A percentile compares a stretch with the other conserved stretches of the same genome.
These are phyloP conservation scores for Dendrobium officinale DNA, from an alignment of 106 monocot species.

Conservation along the genomic window DNA sequence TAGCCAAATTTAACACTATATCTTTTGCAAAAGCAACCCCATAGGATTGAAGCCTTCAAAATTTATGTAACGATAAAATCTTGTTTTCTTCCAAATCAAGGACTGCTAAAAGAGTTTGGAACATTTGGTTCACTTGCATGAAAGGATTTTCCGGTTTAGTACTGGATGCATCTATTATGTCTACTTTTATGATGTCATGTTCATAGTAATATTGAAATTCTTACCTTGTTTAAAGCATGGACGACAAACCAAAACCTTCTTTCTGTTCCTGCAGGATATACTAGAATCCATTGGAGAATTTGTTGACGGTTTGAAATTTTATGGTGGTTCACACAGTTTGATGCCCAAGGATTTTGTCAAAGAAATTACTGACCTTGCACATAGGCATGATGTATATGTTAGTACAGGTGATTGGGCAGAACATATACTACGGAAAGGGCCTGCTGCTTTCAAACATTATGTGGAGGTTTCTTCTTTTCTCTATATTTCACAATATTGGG, in stretches of 20 bases:
- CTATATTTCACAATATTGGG: neutral
- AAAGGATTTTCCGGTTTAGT: neutral
- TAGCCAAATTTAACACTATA: too few relatives aligned
- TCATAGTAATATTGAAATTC: neutral
- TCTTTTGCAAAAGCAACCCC: too few relatives aligned
- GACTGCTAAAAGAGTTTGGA: too few relatives aligned
- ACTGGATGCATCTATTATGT: neutral
- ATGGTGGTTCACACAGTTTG: conserved; percentile 76
- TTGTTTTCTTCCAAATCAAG: too few relatives aligned
- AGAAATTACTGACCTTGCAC: conserved; percentile 73
- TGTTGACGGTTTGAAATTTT: conserved; percentile 85
- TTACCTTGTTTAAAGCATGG: neutral
- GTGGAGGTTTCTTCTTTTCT: conserved; percentile 40
- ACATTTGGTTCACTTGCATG: too few relatives aligned
- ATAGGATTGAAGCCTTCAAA: too few relatives aligned
- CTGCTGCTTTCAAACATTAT: conserved; percentile 62
- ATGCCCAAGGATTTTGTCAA: conserved; percentile 48
- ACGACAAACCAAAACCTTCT: neutral
- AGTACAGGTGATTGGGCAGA: conserved; percentile 89
- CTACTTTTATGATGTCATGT: neutral
- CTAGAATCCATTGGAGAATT: conserved; percentile 65
- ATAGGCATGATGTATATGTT: conserved; percentile 73
- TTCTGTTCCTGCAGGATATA: conserved; percentile 37
- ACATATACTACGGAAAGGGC: conserved; percentile 58
- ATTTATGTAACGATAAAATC: too few relatives aligned